Percentiles rank a stretch among this genome's conserved stretches.
These are phyloP conservation scores for Chalciporus sp. DNA, from an alignment of 1,284 basidiomycete genomes.

Conservation along the genomic window DNA sequence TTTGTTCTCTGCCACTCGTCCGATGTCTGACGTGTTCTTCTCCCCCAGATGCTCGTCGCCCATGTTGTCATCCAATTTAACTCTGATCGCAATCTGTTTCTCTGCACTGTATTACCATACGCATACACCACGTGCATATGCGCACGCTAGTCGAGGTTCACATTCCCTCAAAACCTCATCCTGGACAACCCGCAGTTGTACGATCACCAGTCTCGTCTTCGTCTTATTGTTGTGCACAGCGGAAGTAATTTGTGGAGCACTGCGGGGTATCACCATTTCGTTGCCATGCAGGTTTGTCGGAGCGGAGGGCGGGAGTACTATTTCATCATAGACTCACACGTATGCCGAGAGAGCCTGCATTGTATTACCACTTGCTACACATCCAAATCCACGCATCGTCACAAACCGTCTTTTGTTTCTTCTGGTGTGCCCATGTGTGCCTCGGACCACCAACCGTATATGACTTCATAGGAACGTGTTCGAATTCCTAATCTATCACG, in stretches of 20 bases:
- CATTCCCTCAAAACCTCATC: not conserved
- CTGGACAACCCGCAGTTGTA: slow-evolving; percentile 31
- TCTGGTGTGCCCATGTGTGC: not conserved
- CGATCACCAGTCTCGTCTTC: slow-evolving; percentile 21
- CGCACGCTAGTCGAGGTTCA: slow-evolving; percentile 31
- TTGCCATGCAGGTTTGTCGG: slow-evolving; percentile 26
- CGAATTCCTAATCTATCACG: not conserved
- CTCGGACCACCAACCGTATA: slow-evolving; percentile 26
- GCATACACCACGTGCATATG: slow-evolving; percentile 38
- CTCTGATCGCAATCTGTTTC: slow-evolving; percentile 36
- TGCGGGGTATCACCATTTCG: slow-evolving; percentile 14
- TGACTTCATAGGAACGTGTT: slow-evolving; percentile 25
- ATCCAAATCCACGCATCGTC: slow-evolving; percentile 5
- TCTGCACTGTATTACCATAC: slow-evolving; percentile 37
- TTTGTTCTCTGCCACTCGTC: not conserved
- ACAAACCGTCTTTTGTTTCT: not conserved
- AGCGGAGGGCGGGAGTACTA: slow-evolving; percentile 16
- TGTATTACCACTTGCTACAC: slow-evolving; percentile 22
- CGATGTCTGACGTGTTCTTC: slow-evolving; percentile 2
- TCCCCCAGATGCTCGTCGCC: slow-evolving; percentile 15
- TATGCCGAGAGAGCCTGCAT: slow-evolving; percentile 30
- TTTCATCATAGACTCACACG: slow-evolving; percentile 23
- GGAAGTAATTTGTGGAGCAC: slow-evolving; percentile 22
- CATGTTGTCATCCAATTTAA: slow-evolving; percentile 34
- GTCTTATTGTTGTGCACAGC: slow-evolving; percentile 8